Evolutionary conservation across 2,329 filamentous ascomycete genomes (phyloP).

Genomic region (Aureobasidium mangrovei): DNA sequence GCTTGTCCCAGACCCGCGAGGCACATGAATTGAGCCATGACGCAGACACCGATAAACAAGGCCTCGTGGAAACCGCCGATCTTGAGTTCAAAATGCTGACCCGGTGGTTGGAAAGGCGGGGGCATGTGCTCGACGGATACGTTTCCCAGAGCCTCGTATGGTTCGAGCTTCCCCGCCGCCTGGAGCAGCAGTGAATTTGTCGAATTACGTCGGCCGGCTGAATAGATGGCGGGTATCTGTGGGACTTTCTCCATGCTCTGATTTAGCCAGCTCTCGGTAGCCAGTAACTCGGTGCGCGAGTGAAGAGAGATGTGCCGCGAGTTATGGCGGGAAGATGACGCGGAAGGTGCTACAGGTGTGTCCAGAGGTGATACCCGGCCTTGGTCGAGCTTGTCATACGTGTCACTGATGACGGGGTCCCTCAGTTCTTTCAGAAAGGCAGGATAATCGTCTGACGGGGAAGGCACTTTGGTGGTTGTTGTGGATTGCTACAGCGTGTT

Average conservation of each 20-base stretch:
- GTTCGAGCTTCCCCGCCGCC: conserved; percentile 10
- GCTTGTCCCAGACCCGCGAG: conserved; percentile 23
- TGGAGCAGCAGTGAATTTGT: conserved; percentile 20
- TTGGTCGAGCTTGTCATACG: conserved; percentile 1
- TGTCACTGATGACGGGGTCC: conserved; percentile 9
- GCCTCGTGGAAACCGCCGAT: conserved; percentile 20
- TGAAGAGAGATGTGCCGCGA: conserved; percentile 27
- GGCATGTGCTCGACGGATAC: conserved; percentile 11
- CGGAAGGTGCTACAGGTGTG: conserved; percentile 11
- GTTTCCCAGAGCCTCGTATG: conserved; percentile 18
- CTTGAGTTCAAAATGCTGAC: conserved; percentile 13
- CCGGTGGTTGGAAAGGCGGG: not conserved
- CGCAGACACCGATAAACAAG: conserved; percentile 21
- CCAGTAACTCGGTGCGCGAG: conserved; percentile 23
- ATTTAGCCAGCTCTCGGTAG: conserved; percentile 18
- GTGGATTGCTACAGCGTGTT: not conserved
- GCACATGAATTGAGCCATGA: conserved; percentile 24
- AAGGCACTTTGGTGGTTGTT: conserved; percentile 7
- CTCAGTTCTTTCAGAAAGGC: conserved; percentile 2
- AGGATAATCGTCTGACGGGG: not conserved
- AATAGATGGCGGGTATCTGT: conserved; percentile 22
- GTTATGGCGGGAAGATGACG: conserved; percentile 22
- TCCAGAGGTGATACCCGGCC: conserved; percentile 9
- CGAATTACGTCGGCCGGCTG: conserved; percentile 17
- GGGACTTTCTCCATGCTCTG: conserved; percentile 18